A percentile compares a stretch with the other conserved stretches of the same genome.
Conservation (phyloP, 2,329 filamentous ascomycete species). For the Diaporthe longicolla region DNA sequence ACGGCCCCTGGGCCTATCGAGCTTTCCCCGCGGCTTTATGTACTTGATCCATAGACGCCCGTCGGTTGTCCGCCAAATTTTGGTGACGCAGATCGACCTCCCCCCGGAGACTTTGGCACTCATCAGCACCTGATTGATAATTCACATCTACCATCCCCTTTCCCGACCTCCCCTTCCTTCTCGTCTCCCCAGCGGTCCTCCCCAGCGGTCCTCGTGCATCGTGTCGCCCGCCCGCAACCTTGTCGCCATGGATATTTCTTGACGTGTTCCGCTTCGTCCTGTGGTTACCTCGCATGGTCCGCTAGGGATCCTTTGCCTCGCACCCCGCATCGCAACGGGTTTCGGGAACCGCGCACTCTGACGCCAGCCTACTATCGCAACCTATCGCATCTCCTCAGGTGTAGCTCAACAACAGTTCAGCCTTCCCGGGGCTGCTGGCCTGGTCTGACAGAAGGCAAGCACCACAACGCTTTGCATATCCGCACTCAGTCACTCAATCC, state of each 20-base stretch:
- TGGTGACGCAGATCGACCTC: conserved; percentile 19
- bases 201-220: conserved; percentile 35
- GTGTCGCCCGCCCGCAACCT: conserved; percentile 23
- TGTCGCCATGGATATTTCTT: conserved; percentile 44
- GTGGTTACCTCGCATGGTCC: conserved; percentile 36
- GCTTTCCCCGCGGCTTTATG: conserved; percentile 28
- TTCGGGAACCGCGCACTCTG: conserved; percentile 28
- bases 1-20: conserved; percentile 1
- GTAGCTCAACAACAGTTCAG: conserved; percentile 15
- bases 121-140: conserved; percentile 34
- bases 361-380: conserved; percentile 20
- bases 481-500: background rate
- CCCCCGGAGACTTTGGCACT: conserved; percentile 26
- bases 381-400: conserved; percentile 15
- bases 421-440: conserved; percentile 16
- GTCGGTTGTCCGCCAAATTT: conserved; percentile 5
- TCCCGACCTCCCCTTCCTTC: background rate
- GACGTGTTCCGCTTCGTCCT: conserved; percentile 21
- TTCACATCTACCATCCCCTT: conserved; percentile 7
- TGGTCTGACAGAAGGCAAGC: conserved; percentile 38
- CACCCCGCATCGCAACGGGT: conserved; percentile 34
- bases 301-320: conserved; percentile 38
- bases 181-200: conserved; percentile 16
- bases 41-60: conserved; percentile 4
- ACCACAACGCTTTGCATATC: conserved; percentile 41